Evolutionary conservation across 345 rosid genomes (phyloP).

Genomic region (Trapa incisa): DNA sequence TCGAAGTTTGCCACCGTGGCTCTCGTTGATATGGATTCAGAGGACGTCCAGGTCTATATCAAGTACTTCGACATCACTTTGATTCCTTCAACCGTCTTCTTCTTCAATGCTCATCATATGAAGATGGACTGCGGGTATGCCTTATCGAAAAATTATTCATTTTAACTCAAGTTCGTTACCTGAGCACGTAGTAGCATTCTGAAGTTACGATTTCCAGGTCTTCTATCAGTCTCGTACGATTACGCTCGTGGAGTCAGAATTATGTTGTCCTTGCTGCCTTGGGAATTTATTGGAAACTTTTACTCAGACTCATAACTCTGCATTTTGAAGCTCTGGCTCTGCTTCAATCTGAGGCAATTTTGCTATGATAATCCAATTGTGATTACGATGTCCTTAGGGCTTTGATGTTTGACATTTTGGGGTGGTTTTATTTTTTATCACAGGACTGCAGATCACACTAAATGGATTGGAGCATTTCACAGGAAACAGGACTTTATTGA

Average conservation of each 20-base stretch:
- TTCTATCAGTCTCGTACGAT: too few species aligned
- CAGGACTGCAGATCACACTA: constrained; percentile 88
- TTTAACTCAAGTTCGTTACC: too few species aligned
- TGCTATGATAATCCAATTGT: too few species aligned
- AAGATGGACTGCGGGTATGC: constrained; percentile 85
- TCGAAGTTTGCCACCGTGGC: constrained; percentile 59
- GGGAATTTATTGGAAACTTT: too few species aligned
- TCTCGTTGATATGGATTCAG: constrained; percentile 57
- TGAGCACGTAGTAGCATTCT: too few species aligned
- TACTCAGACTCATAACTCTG: too few species aligned
- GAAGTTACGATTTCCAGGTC: too few species aligned
- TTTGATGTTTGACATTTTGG: background rate
- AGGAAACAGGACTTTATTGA: constrained; percentile 81
- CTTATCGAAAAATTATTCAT: background rate
- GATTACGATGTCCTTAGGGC: too few species aligned
- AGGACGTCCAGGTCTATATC: constrained; percentile 66
- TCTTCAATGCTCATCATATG: constrained; percentile 93
- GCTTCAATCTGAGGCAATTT: too few species aligned
- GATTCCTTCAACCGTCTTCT: constrained; percentile 68
- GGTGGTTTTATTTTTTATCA: constrained; percentile 7
- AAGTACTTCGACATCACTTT: constrained; percentile 72
- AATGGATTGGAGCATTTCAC: constrained; percentile 80
- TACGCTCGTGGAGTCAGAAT: too few species aligned
- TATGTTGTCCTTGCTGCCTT: background rate
- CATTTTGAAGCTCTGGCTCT: too few species aligned